A percentile compares a stretch with the other conserved stretches of the same genome.
phyloP scores from a whole-genome alignment of 257 asterid genomes.

The Solanum sitiens region DNA sequence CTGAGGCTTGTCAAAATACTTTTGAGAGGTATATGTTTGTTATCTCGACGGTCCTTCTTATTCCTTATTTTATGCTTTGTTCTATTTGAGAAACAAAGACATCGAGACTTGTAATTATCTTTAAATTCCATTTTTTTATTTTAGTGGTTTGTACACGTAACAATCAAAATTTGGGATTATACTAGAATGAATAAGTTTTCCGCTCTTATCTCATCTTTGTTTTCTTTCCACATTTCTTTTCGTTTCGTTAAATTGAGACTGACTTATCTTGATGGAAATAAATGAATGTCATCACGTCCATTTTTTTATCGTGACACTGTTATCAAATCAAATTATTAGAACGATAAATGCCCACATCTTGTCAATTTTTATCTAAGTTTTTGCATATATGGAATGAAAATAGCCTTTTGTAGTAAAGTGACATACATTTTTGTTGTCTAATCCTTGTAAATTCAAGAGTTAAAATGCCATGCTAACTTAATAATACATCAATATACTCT shows the following conservation, averaged over 20 bases:
- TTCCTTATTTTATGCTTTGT: background rate
- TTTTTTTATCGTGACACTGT: background rate
- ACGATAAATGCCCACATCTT: background rate
- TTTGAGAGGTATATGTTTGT: background rate
- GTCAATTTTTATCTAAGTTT: background rate
- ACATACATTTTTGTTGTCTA: background rate
- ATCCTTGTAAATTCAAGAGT: background rate
- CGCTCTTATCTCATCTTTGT: too few species aligned
- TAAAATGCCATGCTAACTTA: background rate
- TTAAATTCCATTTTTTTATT: background rate
- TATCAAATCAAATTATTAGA: background rate
- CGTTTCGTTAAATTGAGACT: too few species aligned
- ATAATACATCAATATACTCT: background rate
- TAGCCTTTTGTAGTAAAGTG: background rate
- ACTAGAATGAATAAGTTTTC: too few species aligned
- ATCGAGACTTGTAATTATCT: background rate
- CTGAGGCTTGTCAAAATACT: background rate
- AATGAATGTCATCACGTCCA: too few species aligned
- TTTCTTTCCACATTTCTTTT: too few species aligned
- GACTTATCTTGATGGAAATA: too few species aligned
- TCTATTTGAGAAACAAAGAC: background rate
- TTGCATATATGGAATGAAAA: background rate
- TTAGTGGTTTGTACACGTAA: too few species aligned
- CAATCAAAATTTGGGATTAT: too few species aligned
- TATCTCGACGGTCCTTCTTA: background rate